Base-by-base conservation (phyloP, 331 rosid species). In the Malus hybrid region DNA sequence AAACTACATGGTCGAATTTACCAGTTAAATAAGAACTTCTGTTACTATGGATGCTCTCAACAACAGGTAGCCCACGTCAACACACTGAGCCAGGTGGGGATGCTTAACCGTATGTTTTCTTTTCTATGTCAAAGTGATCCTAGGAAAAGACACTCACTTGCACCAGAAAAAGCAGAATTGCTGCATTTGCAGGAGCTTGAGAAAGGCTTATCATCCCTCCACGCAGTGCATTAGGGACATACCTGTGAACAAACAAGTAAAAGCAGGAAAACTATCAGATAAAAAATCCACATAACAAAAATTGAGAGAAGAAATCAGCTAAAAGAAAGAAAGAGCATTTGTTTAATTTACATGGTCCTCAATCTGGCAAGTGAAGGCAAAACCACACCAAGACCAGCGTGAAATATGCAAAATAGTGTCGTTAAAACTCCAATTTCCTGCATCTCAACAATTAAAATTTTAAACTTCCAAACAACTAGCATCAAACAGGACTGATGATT, bases 141-240 rank as follows among this genome's bases (percentile, higher is more conserved):
- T 50, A 29, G 69, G 67, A 62, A 22, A n/a, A 44, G 39, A 54
- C 33, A 84, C 97, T 63, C 55, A 94, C 99, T 67, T 87, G 93
- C 85, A 89, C 69, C 83, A 94, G 82, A 76, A 88, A 83, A 74
- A 94, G 82, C 79, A 94, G 85, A 75, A 89, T 64, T 54, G 91
- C 92, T 48, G 91, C 91, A 83, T 89, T 87, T 76, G 97, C 90
- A 65, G 93, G 93, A 76, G 87, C 91, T 56, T 85, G 86, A 76
- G 97, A 94, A 76, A 94, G 77, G 81, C 96, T 87, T 74, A 86
- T 90, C 96, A 94, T 92, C 86, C 99, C 99, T 84, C 97, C 97
- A 80, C 99, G 97, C 81, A 94, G 73, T 79, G 93, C 91, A 82
- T 90, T 89, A 56, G 99, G 97, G 69, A 94, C 99, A 85, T 90